These are phyloP conservation scores for Pachysandra terminalis DNA, from an alignment of 164 flowering plant species.

Conservation along the genomic window DNA sequence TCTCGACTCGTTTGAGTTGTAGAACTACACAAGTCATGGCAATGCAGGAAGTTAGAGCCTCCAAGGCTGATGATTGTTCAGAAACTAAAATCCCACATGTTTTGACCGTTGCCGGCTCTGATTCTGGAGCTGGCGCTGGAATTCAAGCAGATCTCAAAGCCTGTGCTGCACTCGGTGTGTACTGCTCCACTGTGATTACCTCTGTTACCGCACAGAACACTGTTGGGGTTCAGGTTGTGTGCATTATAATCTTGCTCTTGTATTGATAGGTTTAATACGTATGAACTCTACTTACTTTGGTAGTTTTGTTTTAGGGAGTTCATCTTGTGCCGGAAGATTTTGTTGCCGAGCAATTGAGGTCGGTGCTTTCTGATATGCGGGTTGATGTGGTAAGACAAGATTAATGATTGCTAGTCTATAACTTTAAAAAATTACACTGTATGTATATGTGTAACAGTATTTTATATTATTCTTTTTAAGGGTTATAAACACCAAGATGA, in stretches of 20 bases:
- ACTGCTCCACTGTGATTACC: constrained; percentile 90
- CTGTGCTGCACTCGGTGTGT: constrained; percentile 89
- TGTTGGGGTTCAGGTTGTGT: constrained; percentile 88
- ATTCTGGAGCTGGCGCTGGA: constrained; percentile 98
- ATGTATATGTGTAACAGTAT: not conserved
- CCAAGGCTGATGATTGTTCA: not conserved
- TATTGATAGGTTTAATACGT: not conserved
- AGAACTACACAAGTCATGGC: constrained; percentile 14
- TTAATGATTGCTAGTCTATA: not conserved
- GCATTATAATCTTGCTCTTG: not conserved
- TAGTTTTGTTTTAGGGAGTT: constrained; percentile 46
- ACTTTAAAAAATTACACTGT: no score
- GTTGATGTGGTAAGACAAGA: constrained; percentile 75
- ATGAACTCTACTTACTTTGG: not conserved
- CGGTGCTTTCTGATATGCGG: constrained; percentile 90
- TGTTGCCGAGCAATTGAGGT: constrained; percentile 71
- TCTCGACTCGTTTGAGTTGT: not conserved
- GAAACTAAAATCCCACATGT: constrained; percentile 57
- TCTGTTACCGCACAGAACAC: constrained; percentile 97
- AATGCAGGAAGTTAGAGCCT: constrained; percentile 20
- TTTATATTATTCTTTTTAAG: no score
- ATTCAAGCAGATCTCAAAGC: constrained; percentile 96
- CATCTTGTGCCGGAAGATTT: constrained; percentile 59
- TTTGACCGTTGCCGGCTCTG: constrained; percentile 90
- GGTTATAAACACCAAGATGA: not conserved